Base-by-base conservation (phyloP, 1,139 yeast genomes). In the Kurtzmaniella quercitrusa region DNA sequence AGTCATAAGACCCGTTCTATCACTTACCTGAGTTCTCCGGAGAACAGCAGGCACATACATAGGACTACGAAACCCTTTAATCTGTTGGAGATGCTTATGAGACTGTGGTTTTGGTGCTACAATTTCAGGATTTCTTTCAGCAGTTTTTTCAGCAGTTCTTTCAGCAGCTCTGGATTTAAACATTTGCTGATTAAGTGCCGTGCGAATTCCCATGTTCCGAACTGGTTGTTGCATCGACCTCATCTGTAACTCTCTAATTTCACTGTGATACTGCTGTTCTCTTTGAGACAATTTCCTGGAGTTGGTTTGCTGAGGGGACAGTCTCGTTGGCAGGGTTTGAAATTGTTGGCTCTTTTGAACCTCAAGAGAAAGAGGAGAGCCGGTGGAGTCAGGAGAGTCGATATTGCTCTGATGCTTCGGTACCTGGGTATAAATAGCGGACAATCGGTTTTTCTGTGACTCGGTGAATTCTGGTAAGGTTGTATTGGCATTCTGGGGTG, bases 31-130 rank as follows among this genome's bases (percentile, higher is more conserved):
- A 12, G 73, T 65, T 56, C 77, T 80, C 27, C 97, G 73, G 44
- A 91, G 69, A 6, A 90, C 98, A 0, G 96, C 96, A 0, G 98
- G 97, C 0, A 86, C 75, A 58, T 89, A 90, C 70, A 90, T 69
- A 6, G 97, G 97, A 54, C 86, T 83, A 56, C 90, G 78, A 46
- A 89, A 88, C 21, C 82, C 82, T 49, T 79, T 79, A 41, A 84
- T 79, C 51, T 83, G 89, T 55, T 80, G 76, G 34, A 73, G 53
- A 43, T 65, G 65, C 48, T 64, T 56, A 36, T 51, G 41, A 21
- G 48, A 19, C 49, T 50, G 39, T 5, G 31, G 31, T n/a, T 27
- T 27, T 27, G 31, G 31, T 48, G 43, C 29, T 37, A 50, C 19
- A 39, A 46, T n/a, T 18, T 50, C 37, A 42, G 49, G n/a, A 33